phyloP scores from a whole-genome alignment of 2,329 filamentous ascomycete genomes.

The Geosmithia putterillii region DNA sequence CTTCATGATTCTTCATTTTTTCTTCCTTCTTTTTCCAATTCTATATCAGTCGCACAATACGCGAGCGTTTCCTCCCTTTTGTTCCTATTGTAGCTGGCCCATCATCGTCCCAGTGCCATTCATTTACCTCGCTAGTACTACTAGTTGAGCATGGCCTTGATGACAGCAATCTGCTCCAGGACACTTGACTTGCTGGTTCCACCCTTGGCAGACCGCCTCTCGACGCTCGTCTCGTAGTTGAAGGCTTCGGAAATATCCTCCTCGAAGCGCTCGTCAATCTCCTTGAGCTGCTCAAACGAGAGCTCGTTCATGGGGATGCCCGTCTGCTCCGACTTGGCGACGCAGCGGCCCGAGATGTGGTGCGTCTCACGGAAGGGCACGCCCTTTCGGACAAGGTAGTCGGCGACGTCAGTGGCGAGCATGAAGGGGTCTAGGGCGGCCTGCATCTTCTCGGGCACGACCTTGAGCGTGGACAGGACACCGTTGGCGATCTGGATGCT shows the following conservation, averaged over 20 bases:
- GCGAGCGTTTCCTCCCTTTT: too few species aligned
- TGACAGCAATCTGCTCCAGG: constrained; percentile 47
- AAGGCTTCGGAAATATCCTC: constrained; percentile 60
- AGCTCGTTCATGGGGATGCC: constrained; percentile 59
- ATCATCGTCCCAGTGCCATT: too few species aligned
- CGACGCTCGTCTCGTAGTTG: constrained; percentile 73
- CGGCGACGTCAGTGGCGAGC: constrained; percentile 61
- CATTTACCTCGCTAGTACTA: too few species aligned
- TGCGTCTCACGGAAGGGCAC: constrained; percentile 74
- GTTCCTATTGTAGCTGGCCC: too few species aligned
- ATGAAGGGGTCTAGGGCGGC: constrained; percentile 72
- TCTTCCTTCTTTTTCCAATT: too few species aligned
- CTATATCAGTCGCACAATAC: too few species aligned
- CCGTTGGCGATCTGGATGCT: constrained; percentile 75
- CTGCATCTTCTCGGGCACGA: constrained; percentile 31
- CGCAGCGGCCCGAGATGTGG: constrained; percentile 54
- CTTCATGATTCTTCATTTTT: too few species aligned
- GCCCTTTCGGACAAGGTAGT: constrained; percentile 51
- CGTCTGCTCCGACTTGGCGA: constrained; percentile 54
- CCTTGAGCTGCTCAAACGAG: constrained; percentile 51
- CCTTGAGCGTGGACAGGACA: constrained; percentile 60
- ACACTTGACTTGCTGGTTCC: constrained; percentile 64
- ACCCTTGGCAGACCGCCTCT: constrained; percentile 64
- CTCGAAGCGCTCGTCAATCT: constrained; percentile 56
- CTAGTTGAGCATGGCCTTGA: constrained; percentile 23